Base-by-base conservation (phyloP, 257 asterid species). In the Solanum sejunctum region DNA sequence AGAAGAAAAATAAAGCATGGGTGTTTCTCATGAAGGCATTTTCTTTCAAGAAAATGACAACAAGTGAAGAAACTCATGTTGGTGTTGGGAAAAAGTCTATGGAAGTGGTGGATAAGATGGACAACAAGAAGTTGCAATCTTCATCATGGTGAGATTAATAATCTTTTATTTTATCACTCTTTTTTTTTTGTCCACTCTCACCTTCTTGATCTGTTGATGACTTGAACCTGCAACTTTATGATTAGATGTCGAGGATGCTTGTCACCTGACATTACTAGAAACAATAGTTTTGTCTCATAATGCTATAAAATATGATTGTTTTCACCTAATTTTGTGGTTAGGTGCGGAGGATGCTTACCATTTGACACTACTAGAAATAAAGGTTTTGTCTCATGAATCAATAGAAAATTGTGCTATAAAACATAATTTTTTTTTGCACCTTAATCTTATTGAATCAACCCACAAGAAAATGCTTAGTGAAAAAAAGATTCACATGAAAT, bases 1-100 rank as follows among this genome's bases (percentile, higher is more conserved):
- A 41, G 64, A 82, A 13, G 72, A 64, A 64, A 26, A 64, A 3
- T 32, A 84, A 43, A 51, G 80, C 81, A 20, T 87, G 87, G 91
- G 64, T 45, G 43, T 15, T 75, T 64, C 51, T 88, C 8, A 77
- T 51, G 64, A 87, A n/a, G 54, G 60, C 84, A 5, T 87, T 87
- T 23, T 82, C 90, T 43, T 26, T 49, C 82, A 87, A 84, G 85
- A 85, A 86, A 85, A 73, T 49, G 12, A 52, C 0, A 0, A 47
- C 18, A 15, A 16, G 63, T 5, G 82, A 77, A 4, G 61, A 51
- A 10, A 0, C 7, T 26, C 41, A 23, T 51, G 15, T 6, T 52
- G 78, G 7, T 8, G 79, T 2, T 41, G 41, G 39, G 26, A 64
- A 73, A 45, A 61, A 73, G 58, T 4, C 17, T 12, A 57, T 73